These are phyloP conservation scores for Geranium rotundifolium DNA, from an alignment of 345 rosid genomes.

Conservation along the genomic window DNA sequence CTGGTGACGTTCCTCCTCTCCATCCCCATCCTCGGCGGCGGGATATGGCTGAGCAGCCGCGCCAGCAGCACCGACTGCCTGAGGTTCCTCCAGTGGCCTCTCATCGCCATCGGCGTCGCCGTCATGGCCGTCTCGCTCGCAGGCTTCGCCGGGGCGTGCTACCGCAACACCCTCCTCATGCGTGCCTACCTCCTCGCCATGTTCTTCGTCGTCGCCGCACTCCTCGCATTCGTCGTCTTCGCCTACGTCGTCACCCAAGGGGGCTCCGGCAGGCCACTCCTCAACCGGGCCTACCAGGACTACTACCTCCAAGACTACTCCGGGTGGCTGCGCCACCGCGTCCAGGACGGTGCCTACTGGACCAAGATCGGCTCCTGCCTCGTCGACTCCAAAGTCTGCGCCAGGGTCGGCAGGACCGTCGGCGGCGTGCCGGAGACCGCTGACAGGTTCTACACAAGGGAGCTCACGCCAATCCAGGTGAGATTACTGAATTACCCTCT, in stretches of 20 bases:
- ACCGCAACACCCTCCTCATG: conserved; percentile 67
- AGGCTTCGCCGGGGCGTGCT: conserved; percentile 85
- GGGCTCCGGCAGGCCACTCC: conserved; percentile 46
- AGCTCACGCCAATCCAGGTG: conserved; percentile 71
- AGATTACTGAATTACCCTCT: background rate
- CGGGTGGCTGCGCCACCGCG: conserved; percentile 73
- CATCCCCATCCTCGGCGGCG: conserved; percentile 83
- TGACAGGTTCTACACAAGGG: conserved; percentile 50
- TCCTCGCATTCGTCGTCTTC: conserved; percentile 70
- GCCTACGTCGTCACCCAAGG: conserved; percentile 82
- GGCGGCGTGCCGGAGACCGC: conserved; percentile 65
- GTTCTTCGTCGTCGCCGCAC: conserved; percentile 78
- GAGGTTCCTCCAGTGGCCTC: conserved; percentile 86
- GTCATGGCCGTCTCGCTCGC: conserved; percentile 77
- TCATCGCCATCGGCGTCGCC: conserved; percentile 61
- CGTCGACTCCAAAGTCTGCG: conserved; percentile 58
- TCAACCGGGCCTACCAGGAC: conserved; percentile 51
- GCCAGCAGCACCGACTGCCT: conserved; percentile 90
- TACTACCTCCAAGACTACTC: conserved; percentile 59
- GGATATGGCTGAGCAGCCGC: conserved; percentile 89
- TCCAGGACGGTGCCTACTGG: conserved; percentile 55
- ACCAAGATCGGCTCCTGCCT: conserved; percentile 56
- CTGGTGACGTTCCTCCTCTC: conserved; percentile 81
- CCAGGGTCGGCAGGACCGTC: conserved; percentile 36
- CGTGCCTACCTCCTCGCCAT: conserved; percentile 69